Conservation (phyloP, 805 yeast species). For the Saccharomyces mikatae region DNA sequence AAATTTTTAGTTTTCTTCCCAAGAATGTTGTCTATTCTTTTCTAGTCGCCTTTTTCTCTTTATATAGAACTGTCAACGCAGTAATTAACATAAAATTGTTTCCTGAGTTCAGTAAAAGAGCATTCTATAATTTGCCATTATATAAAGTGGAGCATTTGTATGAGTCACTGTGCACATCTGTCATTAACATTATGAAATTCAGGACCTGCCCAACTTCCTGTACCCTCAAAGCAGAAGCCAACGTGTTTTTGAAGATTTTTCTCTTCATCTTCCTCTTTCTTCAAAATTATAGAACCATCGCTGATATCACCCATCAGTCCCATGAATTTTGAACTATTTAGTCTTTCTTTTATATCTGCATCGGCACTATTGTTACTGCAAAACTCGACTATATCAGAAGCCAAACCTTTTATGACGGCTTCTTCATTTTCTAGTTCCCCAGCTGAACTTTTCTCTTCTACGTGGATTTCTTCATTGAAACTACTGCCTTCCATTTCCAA, state of each 20-base stretch:
- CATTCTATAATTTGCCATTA: too few relatives aligned
- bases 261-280: constrained; percentile 1
- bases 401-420: constrained; percentile 2
- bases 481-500: neutral
- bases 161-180: neutral
- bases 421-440: neutral
- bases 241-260: neutral
- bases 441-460: neutral
- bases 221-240: neutral
- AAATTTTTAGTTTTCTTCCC: constrained; percentile 1
- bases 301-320: constrained; percentile 21
- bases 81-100: neutral
- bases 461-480: constrained; percentile 1
- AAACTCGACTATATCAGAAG: constrained; percentile 4
- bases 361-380: constrained; percentile 1
- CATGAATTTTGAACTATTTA: constrained; percentile 22
- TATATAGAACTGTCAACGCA: neutral
- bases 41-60: neutral
- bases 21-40: neutral
- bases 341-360: constrained; percentile 3
- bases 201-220: neutral
- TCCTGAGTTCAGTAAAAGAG: neutral
- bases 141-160: neutral
- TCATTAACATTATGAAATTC: neutral
- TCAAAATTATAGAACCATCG: constrained; percentile 21